Conservation (phyloP, 140 eudicot species). For the Bidens hawaiensis region DNA sequence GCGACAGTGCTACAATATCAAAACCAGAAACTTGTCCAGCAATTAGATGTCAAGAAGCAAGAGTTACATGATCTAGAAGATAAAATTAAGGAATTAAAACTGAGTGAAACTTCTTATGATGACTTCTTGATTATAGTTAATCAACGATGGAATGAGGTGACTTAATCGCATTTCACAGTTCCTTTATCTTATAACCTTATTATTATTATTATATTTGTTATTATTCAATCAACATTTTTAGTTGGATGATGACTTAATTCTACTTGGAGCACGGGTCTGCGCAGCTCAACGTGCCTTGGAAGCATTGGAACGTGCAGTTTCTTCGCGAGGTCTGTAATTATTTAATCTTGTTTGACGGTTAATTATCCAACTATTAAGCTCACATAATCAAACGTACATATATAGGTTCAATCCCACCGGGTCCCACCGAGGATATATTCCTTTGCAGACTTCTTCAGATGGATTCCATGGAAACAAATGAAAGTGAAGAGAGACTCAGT, state of each 20-base stretch:
- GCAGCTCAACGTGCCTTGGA: conserved; percentile 57
- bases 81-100: conserved; percentile 63
- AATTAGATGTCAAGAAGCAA: conserved; percentile 75
- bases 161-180: neutral
- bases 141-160: conserved; percentile 85
- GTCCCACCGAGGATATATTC: conserved; percentile 88
- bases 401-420: conserved; percentile 64
- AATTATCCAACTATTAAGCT: neutral
- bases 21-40: conserved; percentile 87
- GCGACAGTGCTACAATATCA: conserved; percentile 84
- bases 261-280: conserved; percentile 77
- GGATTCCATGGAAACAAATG: conserved; percentile 34
- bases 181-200: conserved; percentile 3
- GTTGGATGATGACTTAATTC: conserved; percentile 79
- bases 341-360: neutral
- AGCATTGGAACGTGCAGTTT: conserved; percentile 53
- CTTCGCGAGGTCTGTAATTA: conserved; percentile 51
- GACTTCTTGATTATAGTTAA: conserved; percentile 54
- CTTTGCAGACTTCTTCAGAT: conserved; percentile 67
- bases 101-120: conserved; percentile 75
- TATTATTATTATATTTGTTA: neutral
- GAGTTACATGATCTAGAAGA: conserved; percentile 76
- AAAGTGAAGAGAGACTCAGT: conserved; percentile 40
- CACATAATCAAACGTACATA: neutral
- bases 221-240: conserved; percentile 27